Evolutionary conservation across 2,329 filamentous ascomycete genomes (phyloP).

Genomic region (Penicillium oxalicum): DNA sequence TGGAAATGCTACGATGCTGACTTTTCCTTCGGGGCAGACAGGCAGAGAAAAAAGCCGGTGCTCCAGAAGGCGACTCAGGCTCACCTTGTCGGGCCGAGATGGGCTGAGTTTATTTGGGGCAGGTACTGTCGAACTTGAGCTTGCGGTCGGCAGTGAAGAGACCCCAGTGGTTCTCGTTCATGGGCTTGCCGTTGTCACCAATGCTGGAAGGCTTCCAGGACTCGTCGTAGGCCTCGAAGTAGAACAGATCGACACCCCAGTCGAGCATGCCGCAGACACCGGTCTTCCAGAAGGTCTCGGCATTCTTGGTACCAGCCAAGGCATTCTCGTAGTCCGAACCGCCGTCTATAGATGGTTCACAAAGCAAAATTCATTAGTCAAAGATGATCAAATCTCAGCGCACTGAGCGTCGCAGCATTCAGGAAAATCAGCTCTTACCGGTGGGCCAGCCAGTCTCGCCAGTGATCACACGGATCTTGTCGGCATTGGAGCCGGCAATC

Average conservation of each 20-base stretch:
- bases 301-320: conserved; percentile 54
- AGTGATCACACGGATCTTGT: conserved; percentile 60
- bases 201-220: conserved; percentile 60
- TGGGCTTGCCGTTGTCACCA: conserved; percentile 57
- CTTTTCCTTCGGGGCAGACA: too few relatives aligned
- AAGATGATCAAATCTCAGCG: background rate
- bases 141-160: conserved; percentile 56
- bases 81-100: too few relatives aligned
- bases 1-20: too few relatives aligned
- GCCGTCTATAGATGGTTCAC: conserved; percentile 29
- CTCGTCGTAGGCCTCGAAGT: conserved; percentile 70
- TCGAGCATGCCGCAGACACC: conserved; percentile 59
- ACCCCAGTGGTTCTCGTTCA: conserved; percentile 65
- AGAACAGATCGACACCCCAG: conserved; percentile 65
- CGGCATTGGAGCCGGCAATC: conserved; percentile 46
- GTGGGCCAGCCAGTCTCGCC: conserved; percentile 66
- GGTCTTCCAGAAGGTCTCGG: conserved; percentile 54
- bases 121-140: conserved; percentile 51
- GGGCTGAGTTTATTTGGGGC: conserved; percentile 27
- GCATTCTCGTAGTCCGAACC: conserved; percentile 59
- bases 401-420: background rate
- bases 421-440: conserved; percentile 25
- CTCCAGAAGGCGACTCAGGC: too few relatives aligned
- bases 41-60: too few relatives aligned
- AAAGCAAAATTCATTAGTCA: background rate